A percentile compares a stretch with the other conserved stretches of the same genome.
These are phyloP conservation scores for Colletotrichum sp. DNA, from an alignment of 2,329 filamentous ascomycete species.

Conservation along the genomic window DNA sequence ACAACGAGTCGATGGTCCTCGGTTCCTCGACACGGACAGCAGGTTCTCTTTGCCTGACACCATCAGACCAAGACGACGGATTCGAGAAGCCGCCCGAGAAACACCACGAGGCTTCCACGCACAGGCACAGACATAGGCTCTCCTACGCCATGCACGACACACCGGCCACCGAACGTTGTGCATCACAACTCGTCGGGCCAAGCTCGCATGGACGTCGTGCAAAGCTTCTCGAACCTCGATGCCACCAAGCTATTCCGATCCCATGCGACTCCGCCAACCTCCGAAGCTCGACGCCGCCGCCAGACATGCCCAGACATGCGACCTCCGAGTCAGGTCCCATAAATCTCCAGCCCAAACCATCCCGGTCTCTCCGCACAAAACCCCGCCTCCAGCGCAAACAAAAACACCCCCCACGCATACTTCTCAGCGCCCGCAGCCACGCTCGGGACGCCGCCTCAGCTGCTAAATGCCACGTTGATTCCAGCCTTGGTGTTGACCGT, in stretches of 20 bases:
- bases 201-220: background rate
- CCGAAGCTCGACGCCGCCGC: background rate
- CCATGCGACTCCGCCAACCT: background rate
- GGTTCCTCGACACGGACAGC: background rate
- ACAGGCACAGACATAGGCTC: background rate
- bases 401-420: background rate
- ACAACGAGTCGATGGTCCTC: background rate
- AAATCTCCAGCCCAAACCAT: background rate
- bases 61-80: background rate
- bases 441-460: background rate
- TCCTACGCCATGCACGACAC: background rate
- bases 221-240: background rate
- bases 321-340: constrained; percentile 7
- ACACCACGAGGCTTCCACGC: background rate
- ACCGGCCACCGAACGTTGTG: background rate
- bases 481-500: constrained; percentile 35
- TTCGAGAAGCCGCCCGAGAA: background rate
- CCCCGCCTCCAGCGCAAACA: background rate
- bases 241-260: background rate
- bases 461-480: constrained; percentile 30
- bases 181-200: background rate
- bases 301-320: background rate
- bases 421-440: background rate
- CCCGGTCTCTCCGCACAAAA: background rate
- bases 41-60: background rate